Evolutionary conservation across 2,329 filamentous ascomycete species (phyloP), one percentile per base, ranked within the genome.

Genomic region (Paracamarosporium sp.): DNA sequence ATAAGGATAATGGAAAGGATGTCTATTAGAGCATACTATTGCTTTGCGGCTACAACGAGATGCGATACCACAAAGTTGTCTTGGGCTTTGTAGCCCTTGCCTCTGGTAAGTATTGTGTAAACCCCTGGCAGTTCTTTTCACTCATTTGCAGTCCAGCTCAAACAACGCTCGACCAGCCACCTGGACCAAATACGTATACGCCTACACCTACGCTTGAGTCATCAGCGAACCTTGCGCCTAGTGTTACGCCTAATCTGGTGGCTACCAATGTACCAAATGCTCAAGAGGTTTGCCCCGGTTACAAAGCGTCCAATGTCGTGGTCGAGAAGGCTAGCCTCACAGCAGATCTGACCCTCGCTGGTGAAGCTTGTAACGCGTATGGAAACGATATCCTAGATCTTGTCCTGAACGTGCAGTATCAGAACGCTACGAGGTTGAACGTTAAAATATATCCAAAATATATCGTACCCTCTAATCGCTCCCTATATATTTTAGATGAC

Each of bases 261-360:
- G 59, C 63, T 51, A 30, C 53, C 4, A 59, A 20, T 44, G 63
- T 61, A 27, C 63, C 63, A 40, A 57, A 65, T 41, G 27, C 71
- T 31, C 70, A 74, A 48, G 56, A 60, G 3, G 31, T 35, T 9
- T 91, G 89, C 65, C 87, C 88, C 0, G 88, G 89, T n/a, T 91
- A 91, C 77, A 81, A 70, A 47, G 88, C 87, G 1, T 82, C 80
- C 22, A 84, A 88, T 68, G 80, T 90, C n/a, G 70, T 78, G 48
- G 72, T 79, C 46, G 83, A 78, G 0, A 63, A 67, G 30, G 78
- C 76, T 53, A 86, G 86, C 7, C 77, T 93, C 54, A 88, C 84
- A 1, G 91, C 90, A 1, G 82, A 88, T 58, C 78, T 95, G 44
- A 81, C 76, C 4, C 81, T 94, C 5, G 88, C 88, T 5, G 90